Conservation (phyloP, 2,329 filamentous ascomycete genomes). For the Emergomyces pasteurianus region DNA sequence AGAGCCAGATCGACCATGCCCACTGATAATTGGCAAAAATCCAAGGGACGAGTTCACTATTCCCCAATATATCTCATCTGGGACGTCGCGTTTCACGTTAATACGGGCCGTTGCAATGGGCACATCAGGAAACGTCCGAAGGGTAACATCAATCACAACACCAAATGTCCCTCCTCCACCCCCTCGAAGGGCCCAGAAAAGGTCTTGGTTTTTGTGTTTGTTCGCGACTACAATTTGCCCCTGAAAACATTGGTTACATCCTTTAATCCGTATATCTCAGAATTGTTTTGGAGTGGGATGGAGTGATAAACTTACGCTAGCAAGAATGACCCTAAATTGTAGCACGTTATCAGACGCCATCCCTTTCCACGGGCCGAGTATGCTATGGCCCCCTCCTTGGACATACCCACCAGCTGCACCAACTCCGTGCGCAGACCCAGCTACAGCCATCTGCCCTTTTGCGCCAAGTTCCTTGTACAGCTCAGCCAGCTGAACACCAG, state of each 20-base stretch:
- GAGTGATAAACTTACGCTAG: conserved; percentile 28
- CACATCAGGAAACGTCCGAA: conserved; percentile 12
- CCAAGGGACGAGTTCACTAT: background rate
- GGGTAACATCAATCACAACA: conserved; percentile 44
- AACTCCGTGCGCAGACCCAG: conserved; percentile 44
- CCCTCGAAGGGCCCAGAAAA: conserved; percentile 53
- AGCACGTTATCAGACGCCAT: conserved; percentile 49
- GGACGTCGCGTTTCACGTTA: background rate
- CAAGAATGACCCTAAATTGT: conserved; percentile 44
- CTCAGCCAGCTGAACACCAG: conserved; percentile 42
- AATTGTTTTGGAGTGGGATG: conserved; percentile 27
- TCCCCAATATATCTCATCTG: background rate
- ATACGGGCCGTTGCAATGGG: background rate
- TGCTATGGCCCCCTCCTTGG: conserved; percentile 49
- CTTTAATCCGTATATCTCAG: background rate
- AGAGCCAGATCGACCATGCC: background rate
- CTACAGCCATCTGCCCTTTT: conserved; percentile 40
- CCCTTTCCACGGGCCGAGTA: conserved; percentile 42
- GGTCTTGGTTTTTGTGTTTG: conserved; percentile 37
- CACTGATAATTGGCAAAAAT: background rate
- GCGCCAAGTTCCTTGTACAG: conserved; percentile 36
- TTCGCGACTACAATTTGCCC: conserved; percentile 39
- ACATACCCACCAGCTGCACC: conserved; percentile 48
- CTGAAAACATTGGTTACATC: conserved; percentile 4
- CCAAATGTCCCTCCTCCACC: conserved; percentile 49